Base-by-base conservation (phyloP, 164 flowering plant genomes). In the Stephania japonica region DNA sequence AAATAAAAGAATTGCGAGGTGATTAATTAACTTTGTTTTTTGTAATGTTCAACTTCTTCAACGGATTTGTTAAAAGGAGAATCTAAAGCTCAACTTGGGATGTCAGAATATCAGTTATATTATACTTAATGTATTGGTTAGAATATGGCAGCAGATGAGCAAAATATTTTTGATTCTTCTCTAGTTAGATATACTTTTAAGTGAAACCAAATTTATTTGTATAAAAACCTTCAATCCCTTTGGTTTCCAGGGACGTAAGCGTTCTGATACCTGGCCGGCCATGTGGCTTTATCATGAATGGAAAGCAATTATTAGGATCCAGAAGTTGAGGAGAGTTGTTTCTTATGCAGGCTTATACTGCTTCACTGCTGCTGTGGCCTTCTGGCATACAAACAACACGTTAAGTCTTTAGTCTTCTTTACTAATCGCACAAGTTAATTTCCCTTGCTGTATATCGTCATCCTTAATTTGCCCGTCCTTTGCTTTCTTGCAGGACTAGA, bases 371-470 rank as follows among this genome's bases (percentile, higher is more conserved):
- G 77, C 79, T 25, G 21, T 94, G 72, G 81, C 63, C 77, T 94
- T 82, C 74, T 85, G 82, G n/a, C 89, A 89, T 78, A 86, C 88
- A 6, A 89, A 71, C 86, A 92, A 89, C 68, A 91, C 99, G 98
- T 90, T 32, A 75, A 82, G 93, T 83, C 43, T 24, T 43, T 69
- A 23, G 5, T 59, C n/a, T 42, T 71, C 25, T 18, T 68, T 10
- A 44, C 7, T 50, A 18, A 3, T 1, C 47, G 14, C n/a, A 41
- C n/a, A 42, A 24, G 18, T 56, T 8, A 56, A 14, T 56, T 56
- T 56, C 61, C n/a, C 70, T 12, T 13, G 42, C 27, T 32, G 27
- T 7, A 44, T 47, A 19, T 68, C 42, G 8, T 65, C 49, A 59
- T 53, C 43, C 65, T 25, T 67, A 56, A 5, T 49, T 61, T 74